Conservation (phyloP, 169 alveolate genomes). For the Cryptosporidium bovis region DNA sequence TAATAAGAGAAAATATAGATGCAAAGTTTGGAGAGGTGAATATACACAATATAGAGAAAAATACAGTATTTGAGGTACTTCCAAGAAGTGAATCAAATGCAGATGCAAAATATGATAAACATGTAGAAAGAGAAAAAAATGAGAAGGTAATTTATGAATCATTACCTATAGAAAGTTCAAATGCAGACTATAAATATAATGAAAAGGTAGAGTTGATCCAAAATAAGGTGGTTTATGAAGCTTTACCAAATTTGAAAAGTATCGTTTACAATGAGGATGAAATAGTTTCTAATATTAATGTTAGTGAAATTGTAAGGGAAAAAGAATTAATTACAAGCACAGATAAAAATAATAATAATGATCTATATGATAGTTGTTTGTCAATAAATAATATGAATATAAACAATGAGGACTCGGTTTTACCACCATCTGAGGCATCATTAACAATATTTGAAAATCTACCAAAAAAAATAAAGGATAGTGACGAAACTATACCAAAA, state of each 20-base stretch:
- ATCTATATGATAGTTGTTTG: not conserved
- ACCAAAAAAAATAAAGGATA: slow-evolving; percentile 31
- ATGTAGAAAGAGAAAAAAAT: not conserved
- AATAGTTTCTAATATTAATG: not conserved
- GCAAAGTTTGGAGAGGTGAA: slow-evolving; percentile 46
- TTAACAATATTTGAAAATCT: slow-evolving; percentile 54
- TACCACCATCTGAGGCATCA: slow-evolving; percentile 57
- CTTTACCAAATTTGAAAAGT: slow-evolving; percentile 21
- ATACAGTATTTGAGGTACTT: slow-evolving; percentile 49
- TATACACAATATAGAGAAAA: not conserved
- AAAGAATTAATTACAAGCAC: slow-evolving; percentile 2
- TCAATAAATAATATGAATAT: not conserved
- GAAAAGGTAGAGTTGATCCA: slow-evolving; percentile 11
- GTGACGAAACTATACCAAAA: not conserved
- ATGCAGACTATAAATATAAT: slow-evolving; percentile 53
- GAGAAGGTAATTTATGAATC: slow-evolving; percentile 42
- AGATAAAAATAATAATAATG: not conserved
- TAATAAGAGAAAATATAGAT: slow-evolving; percentile 17
- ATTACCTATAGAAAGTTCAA: slow-evolving; percentile 4
- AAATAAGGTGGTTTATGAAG: slow-evolving; percentile 34
- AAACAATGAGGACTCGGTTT: slow-evolving; percentile 44
- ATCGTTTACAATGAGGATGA: not conserved
- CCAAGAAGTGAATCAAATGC: slow-evolving; percentile 68
- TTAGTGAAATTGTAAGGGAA: not conserved
- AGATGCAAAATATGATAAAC: slow-evolving; percentile 44